Conservation (phyloP, 2,329 filamentous ascomycete species). For the Fusarium buxicola region DNA sequence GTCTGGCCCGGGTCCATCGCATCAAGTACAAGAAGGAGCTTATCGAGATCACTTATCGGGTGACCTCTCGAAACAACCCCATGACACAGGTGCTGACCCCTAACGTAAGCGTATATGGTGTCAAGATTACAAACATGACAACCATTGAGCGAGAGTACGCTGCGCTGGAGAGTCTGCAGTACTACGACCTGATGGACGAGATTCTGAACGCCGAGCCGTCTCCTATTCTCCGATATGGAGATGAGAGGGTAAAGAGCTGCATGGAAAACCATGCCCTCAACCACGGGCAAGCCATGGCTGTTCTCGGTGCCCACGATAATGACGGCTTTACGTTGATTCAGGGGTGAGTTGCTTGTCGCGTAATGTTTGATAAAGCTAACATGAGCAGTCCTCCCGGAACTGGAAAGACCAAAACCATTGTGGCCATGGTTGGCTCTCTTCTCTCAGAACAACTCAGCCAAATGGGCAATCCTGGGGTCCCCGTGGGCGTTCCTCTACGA, state of each 20-base stretch:
- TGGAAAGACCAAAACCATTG: slow-evolving; percentile 98
- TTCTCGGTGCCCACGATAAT: slow-evolving; percentile 92
- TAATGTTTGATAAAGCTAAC: slow-evolving; percentile 45
- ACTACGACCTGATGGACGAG: slow-evolving; percentile 95
- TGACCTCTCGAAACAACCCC: slow-evolving; percentile 75
- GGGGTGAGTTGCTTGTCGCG: slow-evolving; percentile 64
- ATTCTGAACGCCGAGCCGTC: slow-evolving; percentile 91
- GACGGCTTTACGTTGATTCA: slow-evolving; percentile 98
- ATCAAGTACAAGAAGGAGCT: slow-evolving; percentile 83
- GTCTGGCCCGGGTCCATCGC: slow-evolving; percentile 85
- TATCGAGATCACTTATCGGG: slow-evolving; percentile 86
- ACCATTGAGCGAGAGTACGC: slow-evolving; percentile 97
- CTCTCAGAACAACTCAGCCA: slow-evolving; percentile 53
- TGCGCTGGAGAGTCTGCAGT: slow-evolving; percentile 88
- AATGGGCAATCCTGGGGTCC: slow-evolving; percentile 48
- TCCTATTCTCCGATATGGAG: slow-evolving; percentile 83
- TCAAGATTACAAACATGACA: slow-evolving; percentile 92
- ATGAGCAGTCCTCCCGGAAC: slow-evolving; percentile 83
- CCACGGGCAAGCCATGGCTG: slow-evolving; percentile 87
- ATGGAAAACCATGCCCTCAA: slow-evolving; percentile 87
- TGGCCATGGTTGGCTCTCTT: slow-evolving; percentile 93
- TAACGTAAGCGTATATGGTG: slow-evolving; percentile 75
- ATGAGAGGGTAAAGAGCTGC: slow-evolving; percentile 75
- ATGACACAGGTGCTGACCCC: slow-evolving; percentile 74
- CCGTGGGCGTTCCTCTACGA: slow-evolving; percentile 48